These are phyloP conservation scores for Pichia inconspicua DNA, from an alignment of 1,139 yeast genomes.

Conservation along the genomic window DNA sequence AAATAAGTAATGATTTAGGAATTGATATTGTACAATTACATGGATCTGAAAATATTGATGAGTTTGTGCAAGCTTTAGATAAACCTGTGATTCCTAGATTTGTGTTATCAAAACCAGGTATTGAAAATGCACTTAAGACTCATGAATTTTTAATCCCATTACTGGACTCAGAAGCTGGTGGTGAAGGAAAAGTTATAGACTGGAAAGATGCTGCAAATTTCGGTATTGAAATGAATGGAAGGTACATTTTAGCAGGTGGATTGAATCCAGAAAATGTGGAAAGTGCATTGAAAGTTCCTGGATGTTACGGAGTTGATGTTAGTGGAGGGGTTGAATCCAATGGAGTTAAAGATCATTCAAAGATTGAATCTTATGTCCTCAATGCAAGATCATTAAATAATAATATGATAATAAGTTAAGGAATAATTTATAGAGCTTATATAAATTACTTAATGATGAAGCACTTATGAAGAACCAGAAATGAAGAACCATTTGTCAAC, in stretches of 20 bases:
- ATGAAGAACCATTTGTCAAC: slow-evolving; percentile 99
- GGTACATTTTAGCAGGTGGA: slow-evolving; percentile 82
- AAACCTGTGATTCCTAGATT: slow-evolving; percentile 67
- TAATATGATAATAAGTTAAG: neutral
- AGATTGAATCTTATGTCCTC: slow-evolving; percentile 50
- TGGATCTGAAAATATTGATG: slow-evolving; percentile 66
- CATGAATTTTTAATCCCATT: slow-evolving; percentile 46
- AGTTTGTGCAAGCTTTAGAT: slow-evolving; percentile 32
- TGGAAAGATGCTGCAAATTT: slow-evolving; percentile 52
- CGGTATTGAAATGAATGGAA: slow-evolving; percentile 33
- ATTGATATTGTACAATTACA: slow-evolving; percentile 84
- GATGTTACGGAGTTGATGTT: slow-evolving; percentile 84
- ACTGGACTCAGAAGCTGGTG: slow-evolving; percentile 85
- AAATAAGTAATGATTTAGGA: slow-evolving; percentile 38
- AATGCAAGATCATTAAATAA: slow-evolving; percentile 33
- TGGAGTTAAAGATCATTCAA: slow-evolving; percentile 61
- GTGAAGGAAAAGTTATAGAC: slow-evolving; percentile 73
- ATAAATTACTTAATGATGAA: neutral
- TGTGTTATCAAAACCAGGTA: slow-evolving; percentile 47
- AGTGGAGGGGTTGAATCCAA: slow-evolving; percentile 88
- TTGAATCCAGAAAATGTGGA: slow-evolving; percentile 64
- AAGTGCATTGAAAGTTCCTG: slow-evolving; percentile 39
- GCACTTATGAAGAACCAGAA: slow-evolving; percentile 68
- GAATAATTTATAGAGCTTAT: neutral
- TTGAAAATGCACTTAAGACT: slow-evolving; percentile 26